Base-by-base conservation (phyloP, 257 asterid species). In the Fraxinus excelsior region DNA sequence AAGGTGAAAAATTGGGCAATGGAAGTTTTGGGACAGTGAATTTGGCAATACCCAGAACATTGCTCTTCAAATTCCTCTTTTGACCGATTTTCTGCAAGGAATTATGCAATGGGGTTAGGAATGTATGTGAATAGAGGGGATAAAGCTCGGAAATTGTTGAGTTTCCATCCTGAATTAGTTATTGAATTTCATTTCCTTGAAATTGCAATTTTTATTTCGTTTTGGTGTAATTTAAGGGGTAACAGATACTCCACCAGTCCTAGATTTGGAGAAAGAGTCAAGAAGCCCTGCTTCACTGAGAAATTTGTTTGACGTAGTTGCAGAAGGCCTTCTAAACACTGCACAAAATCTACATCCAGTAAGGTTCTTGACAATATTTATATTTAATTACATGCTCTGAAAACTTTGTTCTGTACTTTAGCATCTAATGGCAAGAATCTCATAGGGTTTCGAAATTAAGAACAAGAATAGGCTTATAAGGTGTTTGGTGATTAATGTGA, bases 331-430 rank as follows among this genome's bases (percentile, higher is more conserved):
- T 49, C 85, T 42, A 84, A 12, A 89, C 85, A 4, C 81, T 92
- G 76, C 91, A 91, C 83, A 92, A 92, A 94, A 94, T 81, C 83
- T 92, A 9, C 92, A 85, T 73, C 87, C 96, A 37, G 98, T 92
- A 78, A 91, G 97, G 81, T 46, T 74, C 83, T 79, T 53, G 69
- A 42, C 16, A 56, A 56, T 23, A n/a, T 53, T 56, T n/a, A 7
- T 5, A n/a, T 56, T 40, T 62, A 71, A 18, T 56, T 56, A 56
- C 21, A 56, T 56, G 65, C 65, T n/a, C 76, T 51, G 64, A 67
- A 56, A 19, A 56, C 26, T 6, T n/a, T 6, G 28, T 56, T 6
- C 65, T n/a, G 65, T n/a, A 19, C 12, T 56, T 56, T 2, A 5
- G 65, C 65, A n/a, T 19, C 65, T 2, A 56, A 19, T 19, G 21